Conservation (phyloP, 2,329 filamentous ascomycete genomes). For the Venturia oleaginea region DNA sequence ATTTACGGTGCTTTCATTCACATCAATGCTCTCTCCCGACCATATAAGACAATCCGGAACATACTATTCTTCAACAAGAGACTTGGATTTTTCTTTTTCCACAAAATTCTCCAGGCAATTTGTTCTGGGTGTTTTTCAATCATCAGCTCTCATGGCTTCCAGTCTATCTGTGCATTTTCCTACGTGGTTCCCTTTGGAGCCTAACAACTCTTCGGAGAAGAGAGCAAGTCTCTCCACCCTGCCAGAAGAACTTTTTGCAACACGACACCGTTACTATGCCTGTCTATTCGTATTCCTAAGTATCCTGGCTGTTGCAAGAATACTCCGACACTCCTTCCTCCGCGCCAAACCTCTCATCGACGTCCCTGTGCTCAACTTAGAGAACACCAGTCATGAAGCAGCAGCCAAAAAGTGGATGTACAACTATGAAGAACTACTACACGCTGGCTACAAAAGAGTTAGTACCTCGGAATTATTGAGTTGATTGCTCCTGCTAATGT, state of each 20-base stretch:
- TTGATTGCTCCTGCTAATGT: not conserved
- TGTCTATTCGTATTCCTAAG: not conserved
- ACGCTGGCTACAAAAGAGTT: not conserved
- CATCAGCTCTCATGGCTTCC: not conserved
- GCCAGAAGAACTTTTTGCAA: not conserved
- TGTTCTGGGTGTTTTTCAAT: not conserved
- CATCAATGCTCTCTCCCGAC: no score
- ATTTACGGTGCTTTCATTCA: no score
- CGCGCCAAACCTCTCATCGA: not conserved
- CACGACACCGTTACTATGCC: not conserved
- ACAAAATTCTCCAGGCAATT: no score
- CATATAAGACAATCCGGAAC: no score
- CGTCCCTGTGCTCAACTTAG: not conserved
- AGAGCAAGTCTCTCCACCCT: not conserved
- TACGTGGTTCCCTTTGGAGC: not conserved
- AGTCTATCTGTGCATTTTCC: not conserved
- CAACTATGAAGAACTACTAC: not conserved
- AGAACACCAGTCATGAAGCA: not conserved
- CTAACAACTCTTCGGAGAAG: not conserved
- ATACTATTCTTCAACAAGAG: no score
- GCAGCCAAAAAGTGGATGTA: not conserved
- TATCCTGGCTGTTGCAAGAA: not conserved
- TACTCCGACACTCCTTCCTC: not conserved
- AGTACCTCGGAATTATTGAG: no score
- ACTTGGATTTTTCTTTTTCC: no score